Evolutionary conservation across 176 grass and related monocot genomes (phyloP).

Genomic region (Secale cereale): DNA sequence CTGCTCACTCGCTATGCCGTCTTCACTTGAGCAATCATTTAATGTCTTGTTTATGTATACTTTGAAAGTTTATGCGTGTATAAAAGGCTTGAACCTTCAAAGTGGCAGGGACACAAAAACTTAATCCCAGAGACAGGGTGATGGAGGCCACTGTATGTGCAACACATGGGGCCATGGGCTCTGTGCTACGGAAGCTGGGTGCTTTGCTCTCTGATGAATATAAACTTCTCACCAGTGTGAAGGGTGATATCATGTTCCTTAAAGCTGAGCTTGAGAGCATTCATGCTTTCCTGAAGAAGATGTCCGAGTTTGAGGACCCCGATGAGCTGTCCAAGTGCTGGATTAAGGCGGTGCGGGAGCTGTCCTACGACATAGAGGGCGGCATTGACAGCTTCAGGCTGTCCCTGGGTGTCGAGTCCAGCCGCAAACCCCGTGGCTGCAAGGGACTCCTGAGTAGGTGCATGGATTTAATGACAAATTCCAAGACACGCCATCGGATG

Average conservation of each 20-base stretch:
- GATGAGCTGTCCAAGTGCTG: constrained; percentile 5
- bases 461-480: constrained; percentile 7
- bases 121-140: neutral
- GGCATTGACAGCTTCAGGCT: constrained; percentile 10
- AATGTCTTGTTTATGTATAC: neutral
- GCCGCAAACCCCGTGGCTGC: constrained; percentile 1
- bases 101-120: neutral
- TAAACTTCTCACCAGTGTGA: constrained; percentile 1
- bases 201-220: constrained; percentile 25
- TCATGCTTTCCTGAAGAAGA: constrained; percentile 9
- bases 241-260: constrained; percentile 5
- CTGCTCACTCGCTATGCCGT: neutral
- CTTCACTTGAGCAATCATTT: neutral
- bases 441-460: neutral
- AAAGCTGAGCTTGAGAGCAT: constrained; percentile 27
- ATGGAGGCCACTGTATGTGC: constrained; percentile 17
- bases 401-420: neutral
- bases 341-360: constrained; percentile 18
- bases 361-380: constrained; percentile 21
- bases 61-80: constrained; percentile 1
- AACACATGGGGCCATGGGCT: neutral
- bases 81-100: neutral
- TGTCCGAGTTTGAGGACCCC: neutral
- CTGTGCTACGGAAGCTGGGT: constrained; percentile 10
- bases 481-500: constrained; percentile 6